Evolutionary conservation across 345 rosid genomes (phyloP), one percentile per base, ranked within the genome.

Genomic region (Citrus hindsii): DNA sequence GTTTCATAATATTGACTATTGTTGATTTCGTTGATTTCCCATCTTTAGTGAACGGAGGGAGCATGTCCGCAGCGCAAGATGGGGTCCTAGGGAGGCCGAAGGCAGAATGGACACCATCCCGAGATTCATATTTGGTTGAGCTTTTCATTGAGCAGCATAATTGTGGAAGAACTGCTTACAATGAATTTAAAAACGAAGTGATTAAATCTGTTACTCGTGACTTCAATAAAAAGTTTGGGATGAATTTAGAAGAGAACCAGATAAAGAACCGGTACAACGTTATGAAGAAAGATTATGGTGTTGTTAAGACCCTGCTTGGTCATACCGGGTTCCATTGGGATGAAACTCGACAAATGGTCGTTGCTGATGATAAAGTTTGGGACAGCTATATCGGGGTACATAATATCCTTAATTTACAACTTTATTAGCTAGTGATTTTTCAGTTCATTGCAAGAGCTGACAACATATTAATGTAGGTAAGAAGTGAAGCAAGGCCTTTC

Each of bases 161-260:
- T 65, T 68, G 77, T 59, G 85, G 88, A 66, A 67, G 82, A 71
- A 85, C 85, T 28, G 85, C 88, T 19, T 80, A 83, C 61, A 83
- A 83, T 74, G 83, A 83, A 24, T 82, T 80, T 5, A 85, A 82
- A 66, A 85, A 77, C 13, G 80, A 82, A 24, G 83, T 84, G 48
- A 77, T 84, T 40, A 77, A 71, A 72, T 84, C 83, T 51, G 79
- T 78, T 21, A 64, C 87, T 3, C 79, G 73, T 4, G 86, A 81
- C 30, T 85, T 83, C 37, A 81, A 81, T 28, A 83, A 79, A 64
- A 80, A 78, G 67, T 83, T 84, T 69, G 58, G 74, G 61, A 55
- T 83, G 88, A 85, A 68, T 73, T 76, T 83, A 25, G 88, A 85
- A 33, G 88, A 85, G 79, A 85, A 76, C 75, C 88, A 85, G 74